These are phyloP conservation scores for Leishmania tropica DNA, from an alignment of 208 protist genomes.

Conservation along the genomic window DNA sequence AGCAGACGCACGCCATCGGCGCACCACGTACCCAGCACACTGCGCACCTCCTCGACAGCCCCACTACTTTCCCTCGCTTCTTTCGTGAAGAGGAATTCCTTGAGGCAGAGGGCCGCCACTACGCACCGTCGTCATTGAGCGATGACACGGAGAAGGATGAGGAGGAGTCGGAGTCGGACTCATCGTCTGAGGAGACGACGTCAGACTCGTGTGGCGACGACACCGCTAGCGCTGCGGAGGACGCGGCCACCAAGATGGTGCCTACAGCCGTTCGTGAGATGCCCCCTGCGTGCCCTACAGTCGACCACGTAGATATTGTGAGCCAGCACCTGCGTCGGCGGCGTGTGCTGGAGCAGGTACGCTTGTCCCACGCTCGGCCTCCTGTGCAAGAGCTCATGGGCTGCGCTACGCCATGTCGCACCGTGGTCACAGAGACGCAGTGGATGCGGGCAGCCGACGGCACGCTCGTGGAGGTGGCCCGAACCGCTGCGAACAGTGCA, in stretches of 20 bases:
- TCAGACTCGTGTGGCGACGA: not conserved
- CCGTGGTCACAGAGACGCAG: constrained; percentile 53
- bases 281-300: constrained; percentile 28
- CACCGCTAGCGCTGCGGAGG: not conserved
- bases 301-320: constrained; percentile 48
- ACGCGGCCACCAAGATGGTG: not conserved
- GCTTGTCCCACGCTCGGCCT: constrained; percentile 12
- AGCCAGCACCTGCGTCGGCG: constrained; percentile 51
- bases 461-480: constrained; percentile 58
- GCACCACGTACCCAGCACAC: constrained; percentile 43
- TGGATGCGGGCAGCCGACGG: constrained; percentile 72
- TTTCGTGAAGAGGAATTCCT: constrained; percentile 43
- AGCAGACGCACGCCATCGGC: constrained; percentile 25
- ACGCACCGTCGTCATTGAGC: constrained; percentile 56
- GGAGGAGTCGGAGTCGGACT: constrained; percentile 43
- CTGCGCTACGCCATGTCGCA: constrained; percentile 34
- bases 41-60: constrained; percentile 56
- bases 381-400: constrained; percentile 46
- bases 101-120: constrained; percentile 47
- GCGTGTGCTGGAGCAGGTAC: constrained; percentile 58
- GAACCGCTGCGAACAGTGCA: constrained; percentile 58
- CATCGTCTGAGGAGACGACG: constrained; percentile 18
- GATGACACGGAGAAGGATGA: constrained; percentile 67
- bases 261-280: not conserved
- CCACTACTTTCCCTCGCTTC: constrained; percentile 75